A percentile compares a stretch with the other conserved stretches of the same genome.
Conservation (phyloP, 2,329 filamentous ascomycete genomes). For the Trichoderma sp. region DNA sequence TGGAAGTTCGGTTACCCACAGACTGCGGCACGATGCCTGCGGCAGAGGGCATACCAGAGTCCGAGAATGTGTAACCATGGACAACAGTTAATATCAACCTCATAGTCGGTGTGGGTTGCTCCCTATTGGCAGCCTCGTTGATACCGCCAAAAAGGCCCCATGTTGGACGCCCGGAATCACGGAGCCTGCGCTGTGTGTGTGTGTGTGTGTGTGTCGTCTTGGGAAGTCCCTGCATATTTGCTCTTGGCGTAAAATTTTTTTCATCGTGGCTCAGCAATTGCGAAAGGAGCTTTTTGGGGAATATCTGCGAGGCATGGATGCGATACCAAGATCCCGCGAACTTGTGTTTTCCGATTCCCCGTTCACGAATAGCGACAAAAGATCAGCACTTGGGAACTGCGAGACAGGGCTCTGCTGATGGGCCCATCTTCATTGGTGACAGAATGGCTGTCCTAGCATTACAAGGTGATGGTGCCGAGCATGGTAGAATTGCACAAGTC, state of each 20-base stretch:
- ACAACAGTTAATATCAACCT: background rate
- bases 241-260: background rate
- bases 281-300: background rate
- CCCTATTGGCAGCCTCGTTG: background rate
- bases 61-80: background rate
- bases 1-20: background rate
- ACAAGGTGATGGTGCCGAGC: background rate
- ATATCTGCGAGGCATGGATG: background rate
- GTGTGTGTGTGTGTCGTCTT: background rate
- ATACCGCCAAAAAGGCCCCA: too few relatives aligned
- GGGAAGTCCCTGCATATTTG: background rate
- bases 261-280: background rate
- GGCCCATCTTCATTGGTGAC: background rate
- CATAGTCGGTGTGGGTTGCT: background rate
- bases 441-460: background rate
- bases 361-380: background rate
- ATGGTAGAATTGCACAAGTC: background rate
- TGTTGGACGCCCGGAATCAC: background rate
- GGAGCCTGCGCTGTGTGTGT: background rate
- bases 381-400: background rate
- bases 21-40: background rate
- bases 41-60: constrained; percentile 4
- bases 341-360: background rate
- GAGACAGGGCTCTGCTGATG: background rate
- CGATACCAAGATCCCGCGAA: background rate